These are phyloP conservation scores for Purpureocillium lavendulum DNA, from an alignment of 2,329 filamentous ascomycete genomes.

Conservation along the genomic window DNA sequence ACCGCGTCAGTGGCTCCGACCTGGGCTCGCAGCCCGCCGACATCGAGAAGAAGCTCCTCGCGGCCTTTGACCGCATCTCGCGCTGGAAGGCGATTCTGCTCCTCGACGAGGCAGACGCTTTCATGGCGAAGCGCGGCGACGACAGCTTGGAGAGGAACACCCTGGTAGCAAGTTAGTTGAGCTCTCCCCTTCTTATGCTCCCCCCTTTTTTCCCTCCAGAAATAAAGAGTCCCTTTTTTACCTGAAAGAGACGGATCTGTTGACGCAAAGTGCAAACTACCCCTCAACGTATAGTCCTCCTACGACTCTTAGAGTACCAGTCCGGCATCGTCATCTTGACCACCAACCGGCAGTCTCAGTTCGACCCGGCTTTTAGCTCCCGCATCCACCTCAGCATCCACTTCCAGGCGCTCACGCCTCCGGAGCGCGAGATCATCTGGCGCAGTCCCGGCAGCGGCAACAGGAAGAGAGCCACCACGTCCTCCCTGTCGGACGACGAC, in stretches of 20 bases:
- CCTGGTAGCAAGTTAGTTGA: constrained; percentile 4
- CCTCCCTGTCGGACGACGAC: no score
- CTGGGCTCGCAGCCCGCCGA: not conserved
- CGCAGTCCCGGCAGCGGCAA: no score
- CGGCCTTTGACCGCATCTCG: constrained; percentile 53
- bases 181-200: no score
- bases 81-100: constrained; percentile 25
- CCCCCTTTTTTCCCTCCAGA: no score
- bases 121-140: constrained; percentile 20
- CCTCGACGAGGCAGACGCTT: constrained; percentile 27
- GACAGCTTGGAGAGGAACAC: constrained; percentile 12
- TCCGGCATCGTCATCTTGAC: not conserved
- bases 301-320: not conserved
- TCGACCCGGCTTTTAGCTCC: not conserved
- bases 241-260: no score
- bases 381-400: not conserved
- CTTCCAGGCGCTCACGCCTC: no score
- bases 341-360: not conserved
- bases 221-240: no score
- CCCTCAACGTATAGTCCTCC: not conserved
- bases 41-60: not conserved
- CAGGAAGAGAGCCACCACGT: no score
- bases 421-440: no score
- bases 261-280: no score
- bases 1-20: not conserved